Evolutionary conservation across 441 rosid species (phyloP).

Genomic region (Syzygium malaccense): DNA sequence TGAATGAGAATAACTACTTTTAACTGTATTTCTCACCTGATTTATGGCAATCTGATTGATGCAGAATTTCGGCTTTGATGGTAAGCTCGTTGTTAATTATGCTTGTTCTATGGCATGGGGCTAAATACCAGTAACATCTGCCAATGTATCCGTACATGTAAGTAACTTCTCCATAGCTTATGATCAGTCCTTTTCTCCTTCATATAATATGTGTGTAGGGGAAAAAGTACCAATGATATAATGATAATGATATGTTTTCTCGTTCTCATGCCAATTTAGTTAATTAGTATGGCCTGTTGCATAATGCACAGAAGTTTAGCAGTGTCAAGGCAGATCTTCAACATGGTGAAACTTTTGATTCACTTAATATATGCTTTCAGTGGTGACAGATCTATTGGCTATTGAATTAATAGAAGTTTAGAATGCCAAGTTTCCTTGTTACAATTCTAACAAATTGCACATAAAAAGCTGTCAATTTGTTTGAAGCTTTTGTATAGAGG

Average conservation of each 20-base stretch:
- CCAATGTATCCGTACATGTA: background rate
- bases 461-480: background rate
- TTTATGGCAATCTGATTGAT: background rate
- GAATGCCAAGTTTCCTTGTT: background rate
- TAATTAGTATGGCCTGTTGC: background rate
- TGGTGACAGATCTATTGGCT: background rate
- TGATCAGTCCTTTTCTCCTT: background rate
- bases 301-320: background rate
- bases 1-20: background rate
- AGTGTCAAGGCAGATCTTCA: background rate
- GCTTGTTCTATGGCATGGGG: conserved; percentile 98
- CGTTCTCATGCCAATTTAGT: background rate
- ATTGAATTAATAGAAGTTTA: background rate
- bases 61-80: conserved; percentile 93
- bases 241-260: background rate
- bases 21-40: background rate
- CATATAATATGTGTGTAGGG: background rate
- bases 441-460: background rate
- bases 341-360: background rate
- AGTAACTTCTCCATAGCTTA: background rate
- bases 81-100: conserved; percentile 82
- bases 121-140: conserved; percentile 16
- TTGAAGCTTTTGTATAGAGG: background rate
- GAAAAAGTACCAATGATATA: background rate
- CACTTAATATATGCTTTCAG: background rate